Percentiles rank a stretch among this genome's conserved stretches.
These are phyloP conservation scores for Chenopodium quinoa DNA, from an alignment of 148 eudicot genomes.

Conservation along the genomic window DNA sequence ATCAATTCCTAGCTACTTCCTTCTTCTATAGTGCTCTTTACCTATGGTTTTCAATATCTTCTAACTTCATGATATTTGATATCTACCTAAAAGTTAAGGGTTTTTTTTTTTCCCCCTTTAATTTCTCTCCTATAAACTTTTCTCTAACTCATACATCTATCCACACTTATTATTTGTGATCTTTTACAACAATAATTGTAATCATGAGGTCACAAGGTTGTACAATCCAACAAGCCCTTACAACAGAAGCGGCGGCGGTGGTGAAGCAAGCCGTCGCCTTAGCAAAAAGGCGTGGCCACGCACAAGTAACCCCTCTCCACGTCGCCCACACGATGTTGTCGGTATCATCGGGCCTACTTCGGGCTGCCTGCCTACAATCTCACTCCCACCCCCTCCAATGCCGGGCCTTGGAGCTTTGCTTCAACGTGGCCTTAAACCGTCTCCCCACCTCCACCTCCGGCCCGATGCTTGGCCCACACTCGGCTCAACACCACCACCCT, in stretches of 20 bases:
- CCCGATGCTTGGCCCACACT: slow-evolving; percentile 47
- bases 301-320: slow-evolving; percentile 92
- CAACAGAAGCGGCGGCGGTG: slow-evolving; percentile 61
- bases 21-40: background rate
- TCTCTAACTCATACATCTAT: background rate
- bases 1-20: background rate
- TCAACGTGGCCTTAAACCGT: slow-evolving; percentile 91
- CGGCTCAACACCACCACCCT: slow-evolving; percentile 43
- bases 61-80: background rate
- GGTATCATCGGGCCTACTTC: slow-evolving; percentile 51
- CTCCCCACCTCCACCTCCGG: slow-evolving; percentile 52
- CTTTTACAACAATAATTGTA: background rate
- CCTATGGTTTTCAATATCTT: background rate
- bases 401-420: slow-evolving; percentile 88
- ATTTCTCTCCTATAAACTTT: too few relatives aligned
- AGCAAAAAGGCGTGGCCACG: slow-evolving; percentile 71
- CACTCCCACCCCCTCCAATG: slow-evolving; percentile 84
- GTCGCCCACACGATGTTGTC: slow-evolving; percentile 80
- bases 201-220: slow-evolving; percentile 71
- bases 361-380: slow-evolving; percentile 75
- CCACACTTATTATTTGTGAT: too few relatives aligned
- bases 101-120: too few relatives aligned
- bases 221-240: slow-evolving; percentile 70
- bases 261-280: slow-evolving; percentile 71
- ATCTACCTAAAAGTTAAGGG: too few relatives aligned